Conservation (phyloP, 805 yeast genomes). For the Wickerhamomyces silvicola region DNA sequence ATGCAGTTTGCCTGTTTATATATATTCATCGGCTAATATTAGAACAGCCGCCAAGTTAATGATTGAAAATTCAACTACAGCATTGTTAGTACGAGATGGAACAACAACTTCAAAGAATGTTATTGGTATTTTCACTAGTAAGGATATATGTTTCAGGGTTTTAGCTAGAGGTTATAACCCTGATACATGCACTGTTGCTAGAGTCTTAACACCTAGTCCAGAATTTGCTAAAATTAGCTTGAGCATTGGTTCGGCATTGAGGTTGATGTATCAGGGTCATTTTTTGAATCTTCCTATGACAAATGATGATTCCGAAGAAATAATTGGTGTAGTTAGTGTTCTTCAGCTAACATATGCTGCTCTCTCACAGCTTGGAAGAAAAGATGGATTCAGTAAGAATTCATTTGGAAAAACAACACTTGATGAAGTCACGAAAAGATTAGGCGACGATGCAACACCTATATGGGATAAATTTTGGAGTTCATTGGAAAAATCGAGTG, state of each 20-base stretch:
- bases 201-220: slow-evolving; percentile 41
- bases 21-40: slow-evolving; percentile 32
- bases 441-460: slow-evolving; percentile 18
- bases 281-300: slow-evolving; percentile 38
- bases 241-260: slow-evolving; percentile 36
- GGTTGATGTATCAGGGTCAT: slow-evolving; percentile 42
- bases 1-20: slow-evolving; percentile 24
- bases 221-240: slow-evolving; percentile 34
- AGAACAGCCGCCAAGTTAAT: slow-evolving; percentile 33
- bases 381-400: slow-evolving; percentile 16
- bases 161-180: slow-evolving; percentile 32
- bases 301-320: slow-evolving; percentile 17
- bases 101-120: slow-evolving; percentile 26
- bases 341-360: slow-evolving; percentile 37
- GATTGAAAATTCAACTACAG: slow-evolving; percentile 33
- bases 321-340: slow-evolving; percentile 39
- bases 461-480: slow-evolving; percentile 29
- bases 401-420: slow-evolving; percentile 14
- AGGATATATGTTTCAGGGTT: slow-evolving; percentile 38
- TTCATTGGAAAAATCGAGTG: slow-evolving; percentile 24
- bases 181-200: slow-evolving; percentile 29
- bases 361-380: slow-evolving; percentile 27
- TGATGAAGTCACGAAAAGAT: slow-evolving; percentile 18
- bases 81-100: slow-evolving; percentile 33
- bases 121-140: slow-evolving; percentile 41